These are phyloP conservation scores for Neofusicoccum umdonicola DNA, from an alignment of 2,329 filamentous ascomycete genomes.

Conservation along the genomic window DNA sequence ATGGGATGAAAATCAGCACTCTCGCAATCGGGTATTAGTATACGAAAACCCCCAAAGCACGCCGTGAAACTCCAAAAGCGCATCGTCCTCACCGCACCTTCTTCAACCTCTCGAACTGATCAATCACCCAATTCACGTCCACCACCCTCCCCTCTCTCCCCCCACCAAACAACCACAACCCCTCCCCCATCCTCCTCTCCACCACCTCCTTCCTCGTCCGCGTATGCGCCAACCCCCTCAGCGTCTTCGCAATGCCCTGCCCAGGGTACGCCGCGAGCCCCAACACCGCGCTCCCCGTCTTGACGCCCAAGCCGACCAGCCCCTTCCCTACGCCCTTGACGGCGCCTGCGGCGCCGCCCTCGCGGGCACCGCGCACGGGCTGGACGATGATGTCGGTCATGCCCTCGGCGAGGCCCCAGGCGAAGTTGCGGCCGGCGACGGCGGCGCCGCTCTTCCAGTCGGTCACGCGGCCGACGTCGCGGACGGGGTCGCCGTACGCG, in stretches of 20 bases:
- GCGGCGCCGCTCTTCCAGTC: constrained; percentile 34
- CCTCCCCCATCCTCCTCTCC: constrained; percentile 5
- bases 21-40: too few relatives aligned
- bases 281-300: background rate
- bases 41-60: too few relatives aligned
- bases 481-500: background rate
- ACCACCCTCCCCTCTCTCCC: background rate
- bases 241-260: background rate
- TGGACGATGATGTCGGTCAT: constrained; percentile 28
- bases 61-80: too few relatives aligned
- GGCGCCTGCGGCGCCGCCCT: constrained; percentile 26
- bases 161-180: background rate
- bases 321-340: background rate
- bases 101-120: background rate
- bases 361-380: constrained; percentile 27
- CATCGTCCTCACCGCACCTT: background rate
- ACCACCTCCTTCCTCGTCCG: background rate
- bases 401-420: constrained; percentile 32
- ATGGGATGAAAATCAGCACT: too few relatives aligned
- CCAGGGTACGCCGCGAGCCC: background rate
- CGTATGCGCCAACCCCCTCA: background rate
- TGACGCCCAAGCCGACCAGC: background rate
- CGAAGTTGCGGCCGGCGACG: constrained; percentile 35
- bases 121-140: background rate
- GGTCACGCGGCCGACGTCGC: constrained; percentile 28